A percentile compares a stretch with the other conserved stretches of the same genome.
phyloP scores from a whole-genome alignment of 257 asterid species.

The Primulina huaijiensis region DNA sequence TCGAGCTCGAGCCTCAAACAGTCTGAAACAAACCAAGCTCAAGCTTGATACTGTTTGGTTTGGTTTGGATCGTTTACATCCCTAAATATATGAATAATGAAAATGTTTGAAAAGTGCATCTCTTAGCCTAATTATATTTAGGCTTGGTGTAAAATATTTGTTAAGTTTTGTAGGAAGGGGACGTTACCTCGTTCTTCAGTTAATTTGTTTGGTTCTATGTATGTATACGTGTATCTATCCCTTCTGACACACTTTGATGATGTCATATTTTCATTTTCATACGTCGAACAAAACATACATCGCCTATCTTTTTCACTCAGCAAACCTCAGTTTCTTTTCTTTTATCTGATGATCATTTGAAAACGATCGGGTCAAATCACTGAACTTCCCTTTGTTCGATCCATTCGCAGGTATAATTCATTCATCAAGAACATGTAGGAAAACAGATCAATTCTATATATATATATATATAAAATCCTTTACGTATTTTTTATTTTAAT shows the following conservation, averaged over 20 bases:
- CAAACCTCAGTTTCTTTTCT: slow-evolving; percentile 37
- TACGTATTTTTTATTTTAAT: too few species aligned
- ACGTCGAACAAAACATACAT: neutral
- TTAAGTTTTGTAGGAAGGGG: slow-evolving; percentile 52
- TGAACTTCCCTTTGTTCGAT: slow-evolving; percentile 40
- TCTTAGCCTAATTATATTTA: slow-evolving; percentile 3
- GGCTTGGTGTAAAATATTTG: slow-evolving; percentile 7
- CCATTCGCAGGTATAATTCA: slow-evolving; percentile 38
- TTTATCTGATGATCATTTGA: slow-evolving; percentile 52
- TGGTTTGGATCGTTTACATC: too few species aligned
- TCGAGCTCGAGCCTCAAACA: too few species aligned
- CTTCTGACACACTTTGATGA: slow-evolving; percentile 68
- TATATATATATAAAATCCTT: too few species aligned
- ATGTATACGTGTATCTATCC: slow-evolving; percentile 31
- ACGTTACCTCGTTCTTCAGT: slow-evolving; percentile 88
- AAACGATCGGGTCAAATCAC: slow-evolving; percentile 65
- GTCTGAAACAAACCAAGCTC: too few species aligned
- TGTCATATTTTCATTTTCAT: slow-evolving; percentile 37
- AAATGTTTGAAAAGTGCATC: too few species aligned
- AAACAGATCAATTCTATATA: slow-evolving; percentile 7
- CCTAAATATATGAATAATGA: too few species aligned
- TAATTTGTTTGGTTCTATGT: slow-evolving; percentile 35
- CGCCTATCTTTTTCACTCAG: slow-evolving; percentile 31
- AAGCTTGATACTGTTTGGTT: too few species aligned
- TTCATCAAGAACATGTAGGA: slow-evolving; percentile 23